Evolutionary conservation across 1,284 basidiomycete genomes (phyloP).

Genomic region (Apiotrichum domesticum): DNA sequence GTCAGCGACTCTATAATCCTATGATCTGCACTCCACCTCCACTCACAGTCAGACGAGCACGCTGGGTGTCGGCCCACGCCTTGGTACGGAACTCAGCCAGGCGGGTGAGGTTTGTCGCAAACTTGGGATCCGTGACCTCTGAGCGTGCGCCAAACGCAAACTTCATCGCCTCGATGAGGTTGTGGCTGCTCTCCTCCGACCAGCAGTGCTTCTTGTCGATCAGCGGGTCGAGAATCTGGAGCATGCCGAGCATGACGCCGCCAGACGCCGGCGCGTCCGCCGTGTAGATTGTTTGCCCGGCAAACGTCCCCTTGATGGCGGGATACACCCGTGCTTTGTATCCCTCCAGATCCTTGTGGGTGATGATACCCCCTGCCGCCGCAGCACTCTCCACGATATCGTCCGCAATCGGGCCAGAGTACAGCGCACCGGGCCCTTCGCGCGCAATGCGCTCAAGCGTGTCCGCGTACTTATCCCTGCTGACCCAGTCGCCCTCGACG

Average conservation of each 20-base stretch:
- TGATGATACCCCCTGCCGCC: conserved; percentile 39
- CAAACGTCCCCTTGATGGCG: conserved; percentile 70
- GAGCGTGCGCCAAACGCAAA: conserved; percentile 55
- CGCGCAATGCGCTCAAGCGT: conserved; percentile 41
- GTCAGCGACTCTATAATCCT: background rate
- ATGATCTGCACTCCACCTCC: too few species aligned
- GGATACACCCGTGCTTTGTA: conserved; percentile 67
- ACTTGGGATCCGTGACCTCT: conserved; percentile 67
- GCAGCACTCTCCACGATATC: conserved; percentile 36
- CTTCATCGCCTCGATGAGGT: conserved; percentile 51
- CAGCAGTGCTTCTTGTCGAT: conserved; percentile 4
- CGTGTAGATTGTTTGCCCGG: conserved; percentile 72
- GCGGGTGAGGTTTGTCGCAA: conserved; percentile 48
- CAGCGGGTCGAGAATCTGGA: conserved; percentile 38
- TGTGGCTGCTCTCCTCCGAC: conserved; percentile 35
- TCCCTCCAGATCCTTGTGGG: conserved; percentile 33
- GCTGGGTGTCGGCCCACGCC: conserved; percentile 58
- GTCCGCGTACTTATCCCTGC: conserved; percentile 54
- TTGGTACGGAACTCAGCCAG: conserved; percentile 68
- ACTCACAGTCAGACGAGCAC: conserved; percentile 36
- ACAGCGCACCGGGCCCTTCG: conserved; percentile 41
- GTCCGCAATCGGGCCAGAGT: conserved; percentile 42
- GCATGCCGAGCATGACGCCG: conserved; percentile 40
- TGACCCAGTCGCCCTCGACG: conserved; percentile 66
- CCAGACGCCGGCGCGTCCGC: conserved; percentile 65